Base-by-base conservation (phyloP, 768 basidiomycete genomes). In the Leccinellum rugosiceps region DNA sequence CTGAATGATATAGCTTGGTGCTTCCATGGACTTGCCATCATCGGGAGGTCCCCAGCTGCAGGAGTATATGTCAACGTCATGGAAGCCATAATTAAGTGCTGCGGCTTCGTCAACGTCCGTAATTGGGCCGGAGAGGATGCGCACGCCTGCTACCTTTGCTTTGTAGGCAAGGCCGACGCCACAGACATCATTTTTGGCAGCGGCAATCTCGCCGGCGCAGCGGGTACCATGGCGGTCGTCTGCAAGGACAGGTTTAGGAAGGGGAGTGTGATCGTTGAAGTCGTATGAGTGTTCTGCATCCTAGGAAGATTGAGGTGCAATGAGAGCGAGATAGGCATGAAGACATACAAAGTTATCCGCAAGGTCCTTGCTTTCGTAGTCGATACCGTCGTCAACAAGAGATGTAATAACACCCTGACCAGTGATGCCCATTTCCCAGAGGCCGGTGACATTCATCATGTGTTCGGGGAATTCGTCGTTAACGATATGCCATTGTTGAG, bases 21-120 rank as follows among this genome's bases (percentile, higher is more conserved):
- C 93, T 69, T 99, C 97, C 96, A 98, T 98, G 1, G 90, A 86
- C 65, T 79, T 78, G 9, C 96, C 96, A 65, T 97, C 90, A 71
- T 99, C 96, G 0, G 95, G 91, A 9, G 97, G 97, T 6, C 97
- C 97, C 97, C 97, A 99, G 55, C 91, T 94, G 73, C 97, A 99
- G 60, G 91, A 94, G 74, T 92, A 68, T 32, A 98, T 64, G 94
- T 93, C 25, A 89, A 91, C 51, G 89, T 92, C 86, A 62, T 97
- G 88, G 72, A 85, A 98, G 11, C 88, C 93, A 71, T 88, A 97
- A 74, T 99, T 99, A 56, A 99, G 83, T 8, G 95, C 86, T 3
- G 92, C 85, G 0, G 97, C 94, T 74, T 99, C 97, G 71, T 99
- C 97, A 25, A 88, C 84, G 71, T 99, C 97, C 1, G 94, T 87